Conservation (phyloP, 148 eudicot genomes). For the Fallopia convolvulus region DNA sequence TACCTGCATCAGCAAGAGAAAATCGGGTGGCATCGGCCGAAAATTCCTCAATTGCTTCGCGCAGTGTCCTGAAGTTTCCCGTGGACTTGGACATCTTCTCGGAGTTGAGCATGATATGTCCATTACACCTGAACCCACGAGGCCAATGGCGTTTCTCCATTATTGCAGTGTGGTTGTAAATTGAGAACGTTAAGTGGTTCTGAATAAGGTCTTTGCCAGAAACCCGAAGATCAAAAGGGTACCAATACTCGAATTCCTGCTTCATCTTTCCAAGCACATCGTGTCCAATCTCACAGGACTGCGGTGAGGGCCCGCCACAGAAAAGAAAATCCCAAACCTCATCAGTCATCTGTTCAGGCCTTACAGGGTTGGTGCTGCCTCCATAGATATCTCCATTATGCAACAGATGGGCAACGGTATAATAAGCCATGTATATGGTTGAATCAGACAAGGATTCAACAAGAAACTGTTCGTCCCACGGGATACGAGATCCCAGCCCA, state of each 20-base stretch:
- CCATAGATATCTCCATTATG: constrained; percentile 88
- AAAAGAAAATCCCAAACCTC: constrained; percentile 90
- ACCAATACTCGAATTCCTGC: constrained; percentile 91
- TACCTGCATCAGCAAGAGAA: constrained; percentile 99
- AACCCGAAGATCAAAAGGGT: constrained; percentile 90
- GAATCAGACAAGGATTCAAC: constrained; percentile 94
- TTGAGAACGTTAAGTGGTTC: constrained; percentile 85
- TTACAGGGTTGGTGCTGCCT: constrained; percentile 30
- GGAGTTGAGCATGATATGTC: constrained; percentile 76
- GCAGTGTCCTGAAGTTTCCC: constrained; percentile 74
- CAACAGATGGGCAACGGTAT: constrained; percentile 72
- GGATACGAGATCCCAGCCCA: constrained; percentile 92
- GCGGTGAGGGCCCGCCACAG: constrained; percentile 53
- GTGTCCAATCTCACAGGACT: constrained; percentile 42
- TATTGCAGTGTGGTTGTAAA: constrained; percentile 80
- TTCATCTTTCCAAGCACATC: constrained; percentile 62
- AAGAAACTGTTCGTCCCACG: constrained; percentile 90
- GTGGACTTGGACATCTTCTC: constrained; percentile 99
- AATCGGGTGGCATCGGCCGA: constrained; percentile 91
- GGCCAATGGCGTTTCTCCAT: constrained; percentile 83
- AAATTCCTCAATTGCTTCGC: constrained; percentile 71
- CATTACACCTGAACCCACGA: constrained; percentile 83
- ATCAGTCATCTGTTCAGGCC: constrained; percentile 76
- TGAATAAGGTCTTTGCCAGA: constrained; percentile 94
- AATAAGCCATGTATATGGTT: constrained; percentile 92